Evolutionary conservation across 116 monocot genomes (phyloP).

Genomic region (Cymodocea nodosa): DNA sequence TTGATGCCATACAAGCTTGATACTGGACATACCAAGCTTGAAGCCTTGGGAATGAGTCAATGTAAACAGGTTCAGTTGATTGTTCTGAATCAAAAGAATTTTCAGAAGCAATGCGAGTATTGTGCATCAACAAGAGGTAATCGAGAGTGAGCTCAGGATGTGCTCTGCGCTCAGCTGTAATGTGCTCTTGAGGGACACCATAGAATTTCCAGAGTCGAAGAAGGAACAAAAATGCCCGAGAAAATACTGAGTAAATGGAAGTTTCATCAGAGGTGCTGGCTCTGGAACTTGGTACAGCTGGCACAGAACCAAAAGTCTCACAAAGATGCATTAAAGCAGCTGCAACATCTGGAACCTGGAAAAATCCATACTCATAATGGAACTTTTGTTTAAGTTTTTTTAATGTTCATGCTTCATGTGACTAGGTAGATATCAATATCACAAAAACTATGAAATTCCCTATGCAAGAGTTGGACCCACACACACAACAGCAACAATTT

Average conservation of each 20-base stretch:
- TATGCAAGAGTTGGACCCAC: too few relatives aligned
- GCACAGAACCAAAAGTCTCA: constrained; percentile 78
- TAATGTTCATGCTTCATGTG: too few relatives aligned
- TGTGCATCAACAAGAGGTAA: constrained; percentile 66
- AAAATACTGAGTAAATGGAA: constrained; percentile 71
- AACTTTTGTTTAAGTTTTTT: too few relatives aligned
- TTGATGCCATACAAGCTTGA: constrained; percentile 81
- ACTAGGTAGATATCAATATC: too few relatives aligned
- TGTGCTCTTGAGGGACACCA: constrained; percentile 67
- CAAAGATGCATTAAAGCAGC: constrained; percentile 86
- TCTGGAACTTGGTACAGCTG: constrained; percentile 36
- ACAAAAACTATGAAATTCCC: too few relatives aligned
- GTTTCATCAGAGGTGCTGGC: constrained; percentile 37
- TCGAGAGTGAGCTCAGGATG: constrained; percentile 56
- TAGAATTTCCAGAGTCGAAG: constrained; percentile 94
- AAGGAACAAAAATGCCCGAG: constrained; percentile 86
- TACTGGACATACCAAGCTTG: constrained; percentile 75
- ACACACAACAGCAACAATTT: too few relatives aligned
- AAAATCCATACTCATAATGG: too few relatives aligned
- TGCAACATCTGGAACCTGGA: constrained; percentile 80
- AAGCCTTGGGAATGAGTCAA: constrained; percentile 78
- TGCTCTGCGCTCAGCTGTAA: constrained; percentile 53
- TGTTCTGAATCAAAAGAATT: constrained; percentile 15
- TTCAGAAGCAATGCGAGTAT: constrained; percentile 28
- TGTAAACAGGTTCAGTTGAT: constrained; percentile 48